These are phyloP conservation scores for Peronosclerospora sorghi DNA, from an alignment of 352 stramenopile genomes.

Conservation along the genomic window DNA sequence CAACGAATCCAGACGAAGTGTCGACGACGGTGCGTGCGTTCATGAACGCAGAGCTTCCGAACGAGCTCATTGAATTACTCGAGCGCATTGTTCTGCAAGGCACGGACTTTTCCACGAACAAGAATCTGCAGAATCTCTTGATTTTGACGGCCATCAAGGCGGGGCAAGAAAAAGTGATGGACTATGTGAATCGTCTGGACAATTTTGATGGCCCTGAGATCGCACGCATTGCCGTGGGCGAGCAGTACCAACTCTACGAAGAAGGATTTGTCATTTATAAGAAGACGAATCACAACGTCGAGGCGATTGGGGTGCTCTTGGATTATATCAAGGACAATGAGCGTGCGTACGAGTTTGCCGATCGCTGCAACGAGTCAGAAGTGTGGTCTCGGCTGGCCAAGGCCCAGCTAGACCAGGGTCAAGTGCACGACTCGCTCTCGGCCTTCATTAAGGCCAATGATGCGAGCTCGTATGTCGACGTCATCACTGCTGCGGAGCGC, in stretches of 20 bases:
- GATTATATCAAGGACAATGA: conserved; percentile 97
- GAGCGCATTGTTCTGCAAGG: conserved; percentile 99
- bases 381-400: conserved; percentile 99
- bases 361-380: conserved; percentile 95
- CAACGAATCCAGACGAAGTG: conserved; percentile 97
- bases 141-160: conserved; percentile 99
- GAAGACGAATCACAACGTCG: conserved; percentile 97
- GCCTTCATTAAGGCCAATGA: conserved; percentile 99
- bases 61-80: conserved; percentile 98
- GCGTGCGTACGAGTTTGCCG: conserved; percentile 97
- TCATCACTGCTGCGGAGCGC: conserved; percentile 95
- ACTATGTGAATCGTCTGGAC: conserved; percentile 99
- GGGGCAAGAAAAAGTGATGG: conserved; percentile 96
- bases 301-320: conserved; percentile 87
- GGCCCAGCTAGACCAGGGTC: conserved; percentile 93
- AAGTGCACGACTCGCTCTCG: conserved; percentile 94
- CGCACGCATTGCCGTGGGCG: conserved; percentile 95
- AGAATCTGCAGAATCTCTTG: conserved; percentile 99
- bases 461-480: conserved; percentile 93
- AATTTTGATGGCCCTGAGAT: conserved; percentile 99
- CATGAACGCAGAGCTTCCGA: conserved; percentile 98
- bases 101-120: conserved; percentile 99
- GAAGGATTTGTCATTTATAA: conserved; percentile 99
- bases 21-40: conserved; percentile 99
- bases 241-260: conserved; percentile 98